Evolutionary conservation across 495 filamentous ascomycete genomes (phyloP), one percentile per base, ranked within the genome.

Genomic region (Aspergillus conjunctus): DNA sequence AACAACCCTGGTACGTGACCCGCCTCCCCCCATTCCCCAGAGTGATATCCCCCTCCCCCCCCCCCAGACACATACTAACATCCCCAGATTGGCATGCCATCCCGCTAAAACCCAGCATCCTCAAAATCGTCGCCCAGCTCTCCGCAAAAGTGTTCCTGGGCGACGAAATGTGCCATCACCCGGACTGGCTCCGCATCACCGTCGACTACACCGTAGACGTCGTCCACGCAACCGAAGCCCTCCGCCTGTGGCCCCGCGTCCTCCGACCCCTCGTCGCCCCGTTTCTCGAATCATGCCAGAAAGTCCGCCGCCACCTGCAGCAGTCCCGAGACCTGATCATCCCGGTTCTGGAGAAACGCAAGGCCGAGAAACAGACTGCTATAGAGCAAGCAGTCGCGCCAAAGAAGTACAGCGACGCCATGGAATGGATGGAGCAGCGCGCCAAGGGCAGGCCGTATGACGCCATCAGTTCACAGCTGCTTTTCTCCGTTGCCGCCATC

Each of bases 121-220:
- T 64, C 15, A 14, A 73, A 20, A 74, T 84, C 17, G 78, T 86
- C 7, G 79, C 79, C 37, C 75, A 72, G 12, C 66, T 83, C n/a
- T 81, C 81, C 0, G 77, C 79, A 43, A 69, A 81, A 18, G 65
- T 81, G 12, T 85, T 85, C 54, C 73, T 83, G 50, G 83, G 82
- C 17, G 56, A 68, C 1, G 72, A 77, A 11, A 59, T 83, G 11
- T 81, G 78, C 57, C 75, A 79, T 7, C 67, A 79, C 7, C 72
- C 79, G 46, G 76, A 81, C 32, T 87, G 85, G 69, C 62, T 85
- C 12, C 63, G 74, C 15, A 69, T 72, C 14, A 77, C 80, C 12
- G 76, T 82, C 62, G 73, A 71, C 22, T 85, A 81, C 65, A 83
- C 84, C 11, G 31, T 80, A 8, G 73, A 81, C 54, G 41, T 78